Base-by-base conservation (phyloP, 1,284 basidiomycete genomes). In the Agroathelia rolfsii region DNA sequence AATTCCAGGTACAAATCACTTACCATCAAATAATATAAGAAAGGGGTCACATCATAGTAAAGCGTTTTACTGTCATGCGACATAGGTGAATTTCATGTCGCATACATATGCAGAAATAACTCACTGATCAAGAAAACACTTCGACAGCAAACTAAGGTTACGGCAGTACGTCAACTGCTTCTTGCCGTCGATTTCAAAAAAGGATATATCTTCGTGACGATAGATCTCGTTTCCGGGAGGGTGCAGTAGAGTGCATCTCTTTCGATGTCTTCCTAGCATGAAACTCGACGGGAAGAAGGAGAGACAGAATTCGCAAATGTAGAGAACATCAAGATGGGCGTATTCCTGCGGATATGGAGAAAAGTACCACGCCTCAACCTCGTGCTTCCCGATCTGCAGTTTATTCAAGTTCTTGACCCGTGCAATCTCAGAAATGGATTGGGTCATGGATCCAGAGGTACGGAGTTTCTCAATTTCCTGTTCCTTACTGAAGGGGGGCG, bases 191-290 rank as follows among this genome's bases (percentile, higher is more conserved):
- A 99, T 89, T 63, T 99, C 95, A 61, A 90, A 99, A 66, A 96
- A 94, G 4, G 87, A 93, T 32, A 98, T 84, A 48, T 96, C 88
- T 42, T 95, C 89, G 52, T 92, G 76, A 27, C 95, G 86, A 58
- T 98, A 98, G 47, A 98, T 97, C 62, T 99, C 95, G 66, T 98
- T 97, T 20, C 95, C 95, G 1, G 95, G 95, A 11, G 95, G 95
- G 59, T 95, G 89, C n/a, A 86, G 59, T 44, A 98, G 69, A 21
- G 73, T 89, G 62, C 95, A 99, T 51, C 94, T 88, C 45, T 69
- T 73, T 34, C 94, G 80, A 59, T 99, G 95, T 33, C 95, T 76
- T 39, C 73, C 70, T 42, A 94, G 73, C 81, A 92, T 90, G 61
- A 88, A 81, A 25, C 71, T 70, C 11, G 84, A 85, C 24, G 85